Base-by-base conservation (phyloP, 2,329 filamentous ascomycete genomes). In the Blastomyces silverae region DNA sequence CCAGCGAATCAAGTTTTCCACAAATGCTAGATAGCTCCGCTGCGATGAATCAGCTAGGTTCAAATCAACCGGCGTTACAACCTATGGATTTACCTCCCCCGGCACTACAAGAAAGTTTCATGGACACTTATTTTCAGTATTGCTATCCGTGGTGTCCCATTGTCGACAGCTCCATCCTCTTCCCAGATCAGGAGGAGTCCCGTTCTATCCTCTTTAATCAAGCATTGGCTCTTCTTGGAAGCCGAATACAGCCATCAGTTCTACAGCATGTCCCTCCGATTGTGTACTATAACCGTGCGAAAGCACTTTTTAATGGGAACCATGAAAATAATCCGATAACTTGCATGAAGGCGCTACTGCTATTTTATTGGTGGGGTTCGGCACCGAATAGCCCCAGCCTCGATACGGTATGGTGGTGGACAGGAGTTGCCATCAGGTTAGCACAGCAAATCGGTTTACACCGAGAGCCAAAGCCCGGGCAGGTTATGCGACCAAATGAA, bases 331-430 rank as follows among this genome's bases (percentile, higher is more conserved):
- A 80, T 64, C 72, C 73, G 0, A 67, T 80, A 28, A 74, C 71
- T 0, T 73, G 72, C 0, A 63, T 80, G 0, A 76, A 76, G 62
- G 74, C 78, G 0, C 69, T 80, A 0, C 70, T 76, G 0, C 64
- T 80, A 1, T 79, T 80, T 48, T 80, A 80, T 70, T 80, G 79
- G 79, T 80, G 78, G 78, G 76, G 77, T 2, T 76, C 79, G 7
- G 70, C 74, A 0, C 78, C 79, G 0, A 73, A 75, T 1, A 74
- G 73, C 1, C 75, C 77, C 2, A 75, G 78, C 60, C 72, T 75
- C 1, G 74, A 80, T 66, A 74, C 77, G 1, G 76, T 76, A 28
- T 80, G 78, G 78, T 80, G 79, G 79, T 80, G 79, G 79, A 80
- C 77, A 0, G 77, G 76, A 2, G 74, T 79, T 3, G 73, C 78